Base-by-base conservation (phyloP, 176 grass and related monocot genomes). In the Pharus latifolius region DNA sequence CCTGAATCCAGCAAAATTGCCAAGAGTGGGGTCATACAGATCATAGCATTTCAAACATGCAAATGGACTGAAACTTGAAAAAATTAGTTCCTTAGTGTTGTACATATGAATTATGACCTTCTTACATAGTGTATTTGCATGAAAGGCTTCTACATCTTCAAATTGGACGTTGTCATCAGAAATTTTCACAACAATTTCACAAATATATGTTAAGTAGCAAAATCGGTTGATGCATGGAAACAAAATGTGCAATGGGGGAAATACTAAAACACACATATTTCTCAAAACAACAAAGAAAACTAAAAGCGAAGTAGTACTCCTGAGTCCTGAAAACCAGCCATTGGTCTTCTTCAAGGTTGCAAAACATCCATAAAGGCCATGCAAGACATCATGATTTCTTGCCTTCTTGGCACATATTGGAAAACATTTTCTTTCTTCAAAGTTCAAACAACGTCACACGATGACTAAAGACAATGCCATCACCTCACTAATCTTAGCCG, bases 401-500 rank as follows among this genome's bases (percentile, higher is more conserved):
- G 48, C 17, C 31, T 8, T 41, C 27, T 62, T 77, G 48, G 23
- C 31, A 69, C 24, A 55, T 61, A 35, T 25, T 62, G 17, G 4
- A 44, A 6, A 70, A 56, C 2, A 24, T 28, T 46, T 45, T 6
- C 16, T 15, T 55, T 74, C 5, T 48, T 11, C 3, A 13, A 18
- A 64, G 7, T n/a, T 49, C 6, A 74, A 43, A 49, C 7, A 44
- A 1, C 26, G 56, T 11, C 43, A 34, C 60, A 67, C 17, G 43
- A 32, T 67, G 37, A 41, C 61, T 31, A 44, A 57, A 57, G 10
- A 51, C 23, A 14, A 72, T 44, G n/a, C 29, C 26, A 56, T 76
- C 61, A 87, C 94, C 89, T 98, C 95, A 60, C 50, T 90, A 48
- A 98, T 83, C 72, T 93, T 93, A 69, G 87, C 19, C 2, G 84